Evolutionary conservation across 177 flowering plant genomes (phyloP).

Genomic region (Vitis hybrid): DNA sequence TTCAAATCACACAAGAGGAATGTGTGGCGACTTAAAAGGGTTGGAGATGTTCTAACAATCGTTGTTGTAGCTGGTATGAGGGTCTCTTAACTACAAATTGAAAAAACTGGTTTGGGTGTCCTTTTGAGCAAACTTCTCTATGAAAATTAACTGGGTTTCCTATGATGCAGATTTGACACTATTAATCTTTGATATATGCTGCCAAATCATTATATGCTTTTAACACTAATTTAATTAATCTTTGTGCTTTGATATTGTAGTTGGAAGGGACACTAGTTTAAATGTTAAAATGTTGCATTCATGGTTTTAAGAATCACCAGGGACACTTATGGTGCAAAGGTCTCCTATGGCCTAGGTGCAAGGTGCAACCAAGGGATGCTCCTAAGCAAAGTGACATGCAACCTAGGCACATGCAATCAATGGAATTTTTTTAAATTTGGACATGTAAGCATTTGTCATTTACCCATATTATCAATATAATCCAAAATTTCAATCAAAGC

Average conservation of each 20-base stretch:
- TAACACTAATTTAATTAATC: not conserved
- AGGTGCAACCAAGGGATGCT: no score
- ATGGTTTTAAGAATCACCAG: no score
- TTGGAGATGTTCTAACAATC: constrained; percentile 74
- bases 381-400: no score
- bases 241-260: not conserved
- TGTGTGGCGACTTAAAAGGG: constrained; percentile 50
- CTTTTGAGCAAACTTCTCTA: not conserved
- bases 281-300: no score
- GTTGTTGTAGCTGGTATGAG: constrained; percentile 73
- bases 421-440: no score
- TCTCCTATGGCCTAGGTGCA: no score
- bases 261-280: no score
- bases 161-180: not conserved
- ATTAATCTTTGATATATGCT: not conserved
- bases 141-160: not conserved
- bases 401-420: no score
- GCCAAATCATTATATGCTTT: not conserved
- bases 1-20: constrained; percentile 73
- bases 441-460: no score
- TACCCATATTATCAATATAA: no score
- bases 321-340: no score
- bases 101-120: not conserved
- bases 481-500: no score
- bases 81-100: not conserved